A percentile compares a stretch with the other conserved stretches of the same genome.
These are phyloP conservation scores for Didymella glomerata DNA, from an alignment of 2,329 filamentous ascomycete genomes.

Conservation along the genomic window DNA sequence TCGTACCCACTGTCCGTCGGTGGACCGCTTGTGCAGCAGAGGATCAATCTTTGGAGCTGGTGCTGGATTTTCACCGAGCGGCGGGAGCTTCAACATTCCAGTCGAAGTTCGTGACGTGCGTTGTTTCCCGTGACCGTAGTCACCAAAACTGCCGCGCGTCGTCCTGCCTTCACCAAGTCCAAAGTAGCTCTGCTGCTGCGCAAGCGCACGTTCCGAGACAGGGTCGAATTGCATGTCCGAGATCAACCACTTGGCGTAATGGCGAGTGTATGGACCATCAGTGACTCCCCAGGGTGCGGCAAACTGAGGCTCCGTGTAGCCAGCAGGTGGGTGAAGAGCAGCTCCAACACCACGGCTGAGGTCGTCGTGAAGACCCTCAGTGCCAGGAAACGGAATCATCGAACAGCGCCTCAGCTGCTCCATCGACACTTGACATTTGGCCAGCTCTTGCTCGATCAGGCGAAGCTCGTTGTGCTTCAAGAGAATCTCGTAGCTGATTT, in stretches of 20 bases:
- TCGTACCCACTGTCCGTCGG: conserved; percentile 85
- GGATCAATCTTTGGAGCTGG: conserved; percentile 74
- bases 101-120: conserved; percentile 66
- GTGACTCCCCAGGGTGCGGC: conserved; percentile 89
- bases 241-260: conserved; percentile 95
- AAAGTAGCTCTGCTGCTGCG: conserved; percentile 50
- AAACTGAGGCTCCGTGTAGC: conserved; percentile 74
- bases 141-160: conserved; percentile 77
- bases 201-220: conserved; percentile 49
- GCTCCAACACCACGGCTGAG: conserved; percentile 79
- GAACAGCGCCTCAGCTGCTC: conserved; percentile 94
- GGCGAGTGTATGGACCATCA: conserved; percentile 90
- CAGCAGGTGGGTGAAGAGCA: conserved; percentile 68
- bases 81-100: conserved; percentile 57
- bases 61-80: conserved; percentile 54
- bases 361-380: conserved; percentile 70
- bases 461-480: conserved; percentile 94
- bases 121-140: conserved; percentile 60
- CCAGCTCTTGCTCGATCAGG: conserved; percentile 93
- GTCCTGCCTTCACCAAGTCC: conserved; percentile 71
- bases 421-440: conserved; percentile 91
- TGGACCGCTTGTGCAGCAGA: conserved; percentile 82
- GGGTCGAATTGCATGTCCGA: conserved; percentile 84
- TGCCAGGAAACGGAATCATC: conserved; percentile 86
- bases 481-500: conserved; percentile 90